Evolutionary conservation across 352 stramenopile species (phyloP).

Genomic region (Phytophthora syringae): DNA sequence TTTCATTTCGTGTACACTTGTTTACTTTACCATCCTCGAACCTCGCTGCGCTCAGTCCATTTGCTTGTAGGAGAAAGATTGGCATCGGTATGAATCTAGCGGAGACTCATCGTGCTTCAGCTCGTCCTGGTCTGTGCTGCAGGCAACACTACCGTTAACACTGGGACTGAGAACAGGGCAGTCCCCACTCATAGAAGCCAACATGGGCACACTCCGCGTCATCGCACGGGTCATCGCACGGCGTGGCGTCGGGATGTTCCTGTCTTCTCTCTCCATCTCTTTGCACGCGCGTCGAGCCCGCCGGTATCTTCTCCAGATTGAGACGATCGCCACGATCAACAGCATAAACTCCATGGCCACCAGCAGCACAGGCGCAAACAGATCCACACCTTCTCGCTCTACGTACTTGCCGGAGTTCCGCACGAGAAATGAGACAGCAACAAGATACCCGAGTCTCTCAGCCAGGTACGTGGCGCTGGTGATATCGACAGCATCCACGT

Average conservation of each 20-base stretch:
- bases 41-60: background rate
- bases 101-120: slow-evolving; percentile 1
- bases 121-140: background rate
- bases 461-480: slow-evolving; percentile 24
- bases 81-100: background rate
- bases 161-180: slow-evolving; percentile 17
- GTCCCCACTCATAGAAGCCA: slow-evolving; percentile 23
- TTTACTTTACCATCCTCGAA: background rate
- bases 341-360: slow-evolving; percentile 29
- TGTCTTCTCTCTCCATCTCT: slow-evolving; percentile 18
- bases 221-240: slow-evolving; percentile 20
- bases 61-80: slow-evolving; percentile 15
- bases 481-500: slow-evolving; percentile 37
- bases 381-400: slow-evolving; percentile 23
- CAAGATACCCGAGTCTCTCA: slow-evolving; percentile 37
- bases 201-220: slow-evolving; percentile 27
- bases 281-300: background rate
- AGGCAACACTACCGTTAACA: background rate
- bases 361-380: slow-evolving; percentile 32
- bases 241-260: background rate
- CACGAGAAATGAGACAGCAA: slow-evolving; percentile 31
- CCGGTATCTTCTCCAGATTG: slow-evolving; percentile 15
- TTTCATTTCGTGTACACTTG: background rate
- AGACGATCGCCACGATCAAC: slow-evolving; percentile 18
- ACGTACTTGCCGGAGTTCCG: slow-evolving; percentile 27